Conservation (phyloP, 768 basidiomycete genomes). For the Podaxis carcinomalis region DNA sequence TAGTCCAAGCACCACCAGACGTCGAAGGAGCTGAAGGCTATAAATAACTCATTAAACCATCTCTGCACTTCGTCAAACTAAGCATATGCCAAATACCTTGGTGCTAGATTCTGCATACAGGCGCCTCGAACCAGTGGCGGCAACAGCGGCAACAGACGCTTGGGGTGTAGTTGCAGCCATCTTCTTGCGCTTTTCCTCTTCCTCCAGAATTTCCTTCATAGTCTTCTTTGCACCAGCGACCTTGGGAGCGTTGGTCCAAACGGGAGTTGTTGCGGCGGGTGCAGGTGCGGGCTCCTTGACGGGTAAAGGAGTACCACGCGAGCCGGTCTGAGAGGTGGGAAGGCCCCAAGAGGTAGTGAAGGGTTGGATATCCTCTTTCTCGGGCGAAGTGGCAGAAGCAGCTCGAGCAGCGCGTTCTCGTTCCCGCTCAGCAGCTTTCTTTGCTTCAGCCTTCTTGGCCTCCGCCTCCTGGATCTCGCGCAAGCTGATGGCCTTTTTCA, state of each 20-base stretch:
- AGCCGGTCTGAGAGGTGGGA: constrained; percentile 76
- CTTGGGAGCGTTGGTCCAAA: constrained; percentile 71
- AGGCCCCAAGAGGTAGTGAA: constrained; percentile 82
- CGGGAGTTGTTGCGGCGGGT: constrained; percentile 31
- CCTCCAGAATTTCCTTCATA: constrained; percentile 98
- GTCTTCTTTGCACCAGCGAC: constrained; percentile 70
- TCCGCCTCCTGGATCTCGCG: constrained; percentile 97
- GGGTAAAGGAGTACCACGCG: constrained; percentile 29
- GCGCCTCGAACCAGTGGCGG: constrained; percentile 54
- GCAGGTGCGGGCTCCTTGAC: constrained; percentile 41
- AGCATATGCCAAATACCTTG: constrained; percentile 43
- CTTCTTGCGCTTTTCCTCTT: constrained; percentile 87
- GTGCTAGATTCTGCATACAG: constrained; percentile 77
- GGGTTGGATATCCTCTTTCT: constrained; percentile 54
- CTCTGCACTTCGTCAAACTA: neutral
- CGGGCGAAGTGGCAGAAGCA: constrained; percentile 27
- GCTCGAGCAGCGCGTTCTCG: constrained; percentile 57
- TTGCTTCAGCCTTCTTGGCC: constrained; percentile 70
- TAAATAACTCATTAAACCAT: neutral
- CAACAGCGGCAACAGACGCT: constrained; percentile 53
- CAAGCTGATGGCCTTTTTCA: constrained; percentile 66
- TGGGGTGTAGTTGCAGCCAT: constrained; percentile 34
- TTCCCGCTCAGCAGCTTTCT: constrained; percentile 72
- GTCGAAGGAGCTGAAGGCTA: constrained; percentile 20
- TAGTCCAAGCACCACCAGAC: constrained; percentile 71